These are phyloP conservation scores for Sporothrix variecibatus DNA, from an alignment of 2,329 filamentous ascomycete species.

Conservation along the genomic window DNA sequence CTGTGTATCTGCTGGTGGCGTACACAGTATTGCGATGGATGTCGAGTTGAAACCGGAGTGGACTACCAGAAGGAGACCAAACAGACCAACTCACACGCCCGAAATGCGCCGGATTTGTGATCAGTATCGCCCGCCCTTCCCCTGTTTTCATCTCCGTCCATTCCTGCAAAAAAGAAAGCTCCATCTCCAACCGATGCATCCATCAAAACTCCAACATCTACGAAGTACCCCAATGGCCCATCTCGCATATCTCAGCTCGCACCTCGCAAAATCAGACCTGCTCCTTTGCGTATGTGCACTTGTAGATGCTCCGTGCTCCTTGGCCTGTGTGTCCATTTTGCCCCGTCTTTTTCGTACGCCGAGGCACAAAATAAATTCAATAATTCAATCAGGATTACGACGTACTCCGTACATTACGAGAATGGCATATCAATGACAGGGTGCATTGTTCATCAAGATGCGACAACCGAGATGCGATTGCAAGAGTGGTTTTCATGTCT, in stretches of 20 bases:
- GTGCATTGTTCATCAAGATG: slow-evolving; percentile 6
- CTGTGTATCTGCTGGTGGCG: too few species aligned
- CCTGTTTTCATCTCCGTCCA: slow-evolving; percentile 13
- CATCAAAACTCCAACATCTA: not conserved
- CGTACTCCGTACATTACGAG: not conserved
- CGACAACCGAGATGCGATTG: not conserved
- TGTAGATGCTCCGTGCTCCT: not conserved
- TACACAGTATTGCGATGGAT: not conserved
- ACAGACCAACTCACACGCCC: not conserved
- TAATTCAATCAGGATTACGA: not conserved
- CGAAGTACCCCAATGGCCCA: not conserved
- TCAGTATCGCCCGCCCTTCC: not conserved
- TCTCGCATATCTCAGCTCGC: not conserved
- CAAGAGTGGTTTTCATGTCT: not conserved
- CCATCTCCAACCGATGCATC: not conserved
- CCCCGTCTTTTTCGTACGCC: not conserved
- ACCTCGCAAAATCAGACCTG: not conserved
- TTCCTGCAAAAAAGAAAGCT: not conserved
- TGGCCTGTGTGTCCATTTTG: not conserved
- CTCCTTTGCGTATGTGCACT: not conserved
- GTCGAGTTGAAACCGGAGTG: not conserved
- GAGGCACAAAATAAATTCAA: slow-evolving; percentile 4
- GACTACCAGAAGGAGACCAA: not conserved
- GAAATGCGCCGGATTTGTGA: not conserved
- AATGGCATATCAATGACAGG: not conserved